A percentile compares a stretch with the other conserved stretches of the same genome.
Conservation (phyloP, 1,139 yeast species). For the Hansenula sp. region DNA sequence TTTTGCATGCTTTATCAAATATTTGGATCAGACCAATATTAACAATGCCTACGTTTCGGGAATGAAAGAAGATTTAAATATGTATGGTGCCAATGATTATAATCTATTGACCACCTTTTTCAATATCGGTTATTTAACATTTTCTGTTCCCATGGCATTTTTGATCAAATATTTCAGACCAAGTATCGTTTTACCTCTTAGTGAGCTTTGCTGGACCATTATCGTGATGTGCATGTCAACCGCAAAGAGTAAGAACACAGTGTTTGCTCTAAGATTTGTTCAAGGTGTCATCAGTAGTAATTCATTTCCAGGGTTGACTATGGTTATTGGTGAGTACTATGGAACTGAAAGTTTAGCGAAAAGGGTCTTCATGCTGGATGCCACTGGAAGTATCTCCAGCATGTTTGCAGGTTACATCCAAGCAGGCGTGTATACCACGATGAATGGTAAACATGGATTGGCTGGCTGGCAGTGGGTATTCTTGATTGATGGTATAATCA, state of each 20-base stretch:
- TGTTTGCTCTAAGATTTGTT: slow-evolving; percentile 25
- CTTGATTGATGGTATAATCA: slow-evolving; percentile 31
- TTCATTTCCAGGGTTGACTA: slow-evolving; percentile 20
- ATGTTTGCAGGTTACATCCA: slow-evolving; percentile 39
- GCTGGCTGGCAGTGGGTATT: slow-evolving; percentile 36
- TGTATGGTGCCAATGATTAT: slow-evolving; percentile 43
- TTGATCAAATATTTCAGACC: slow-evolving; percentile 45
- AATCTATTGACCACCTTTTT: slow-evolving; percentile 26
- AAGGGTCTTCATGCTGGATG: slow-evolving; percentile 25
- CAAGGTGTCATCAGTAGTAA: slow-evolving; percentile 10
- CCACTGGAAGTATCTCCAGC: slow-evolving; percentile 28
- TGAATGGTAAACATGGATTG: slow-evolving; percentile 30
- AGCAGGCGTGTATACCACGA: slow-evolving; percentile 24
- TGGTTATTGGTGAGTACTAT: slow-evolving; percentile 28
- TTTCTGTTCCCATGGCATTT: slow-evolving; percentile 47
- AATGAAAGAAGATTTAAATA: slow-evolving; percentile 30
- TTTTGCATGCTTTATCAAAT: slow-evolving; percentile 10
- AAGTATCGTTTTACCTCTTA: slow-evolving; percentile 43
- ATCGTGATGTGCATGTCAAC: slow-evolving; percentile 43
- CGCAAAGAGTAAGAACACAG: slow-evolving; percentile 41
- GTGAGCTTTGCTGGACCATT: slow-evolving; percentile 26
- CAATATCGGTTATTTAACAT: slow-evolving; percentile 36
- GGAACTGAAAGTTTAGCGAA: slow-evolving; percentile 22
- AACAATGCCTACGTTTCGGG: slow-evolving; percentile 39
- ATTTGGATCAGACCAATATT: slow-evolving; percentile 45